A percentile compares a stretch with the other conserved stretches of the same genome.
Evolutionary conservation across 768 basidiomycete species (phyloP).

Genomic region (Trichaptum fuscoviolaceum): DNA sequence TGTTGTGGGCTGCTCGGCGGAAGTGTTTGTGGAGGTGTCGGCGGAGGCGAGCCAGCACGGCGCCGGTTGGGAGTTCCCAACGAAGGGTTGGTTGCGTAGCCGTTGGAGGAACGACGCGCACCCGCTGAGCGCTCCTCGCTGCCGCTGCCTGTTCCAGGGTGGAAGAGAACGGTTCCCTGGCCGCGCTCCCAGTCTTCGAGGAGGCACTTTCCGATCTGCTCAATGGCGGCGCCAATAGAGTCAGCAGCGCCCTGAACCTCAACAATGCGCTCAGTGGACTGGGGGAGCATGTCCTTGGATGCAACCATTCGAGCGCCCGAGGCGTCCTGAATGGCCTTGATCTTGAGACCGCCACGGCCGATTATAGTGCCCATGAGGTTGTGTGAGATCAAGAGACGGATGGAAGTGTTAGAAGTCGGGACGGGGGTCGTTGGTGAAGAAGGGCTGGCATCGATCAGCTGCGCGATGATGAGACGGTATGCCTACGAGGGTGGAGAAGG

Average conservation of each 20-base stretch:
- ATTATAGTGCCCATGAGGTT: conserved; percentile 99
- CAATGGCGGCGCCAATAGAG: conserved; percentile 86
- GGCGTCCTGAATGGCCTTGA: conserved; percentile 96
- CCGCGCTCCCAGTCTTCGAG: conserved; percentile 97
- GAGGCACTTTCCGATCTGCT: conserved; percentile 93
- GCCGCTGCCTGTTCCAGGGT: conserved; percentile 66
- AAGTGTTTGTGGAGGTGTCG: conserved; percentile 39
- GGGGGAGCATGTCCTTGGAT: conserved; percentile 97
- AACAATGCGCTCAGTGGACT: conserved; percentile 98
- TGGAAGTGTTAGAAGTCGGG: conserved; percentile 66
- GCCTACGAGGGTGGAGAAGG: conserved; percentile 46
- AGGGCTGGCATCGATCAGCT: conserved; percentile 80
- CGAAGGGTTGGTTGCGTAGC: conserved; percentile 29
- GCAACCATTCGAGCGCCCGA: conserved; percentile 98
- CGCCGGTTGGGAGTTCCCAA: conserved; percentile 44
- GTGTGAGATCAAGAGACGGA: conserved; percentile 97
- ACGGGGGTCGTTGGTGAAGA: conserved; percentile 55
- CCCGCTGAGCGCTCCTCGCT: conserved; percentile 52
- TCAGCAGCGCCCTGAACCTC: conserved; percentile 95
- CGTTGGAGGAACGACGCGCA: conserved; percentile 47
- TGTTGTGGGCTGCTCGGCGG: conserved; percentile 24
- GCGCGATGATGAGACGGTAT: conserved; percentile 89
- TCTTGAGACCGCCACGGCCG: conserved; percentile 93
- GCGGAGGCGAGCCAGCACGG: conserved; percentile 36
- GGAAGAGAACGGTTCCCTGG: conserved; percentile 90